Percentiles rank a stretch among this genome's conserved stretches.
These are phyloP conservation scores for Rhizopus arrhizus DNA, from an alignment of 371 early-diverging fungal genomes.

Conservation along the genomic window DNA sequence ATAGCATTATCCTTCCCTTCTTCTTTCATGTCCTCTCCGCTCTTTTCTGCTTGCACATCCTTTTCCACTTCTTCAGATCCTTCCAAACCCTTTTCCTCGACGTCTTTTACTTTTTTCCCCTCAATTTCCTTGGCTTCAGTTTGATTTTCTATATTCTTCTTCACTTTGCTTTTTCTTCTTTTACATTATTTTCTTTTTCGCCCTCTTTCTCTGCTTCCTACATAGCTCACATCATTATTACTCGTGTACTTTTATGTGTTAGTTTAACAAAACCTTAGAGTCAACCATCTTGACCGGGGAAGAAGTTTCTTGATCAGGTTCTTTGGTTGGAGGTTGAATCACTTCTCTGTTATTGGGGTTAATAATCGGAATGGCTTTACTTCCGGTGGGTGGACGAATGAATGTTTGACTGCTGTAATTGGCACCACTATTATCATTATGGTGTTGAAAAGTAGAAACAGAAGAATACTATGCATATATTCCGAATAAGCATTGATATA, in stretches of 20 bases:
- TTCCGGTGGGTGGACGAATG: constrained; percentile 49
- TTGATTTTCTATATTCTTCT: background rate
- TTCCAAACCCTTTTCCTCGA: constrained; percentile 28
- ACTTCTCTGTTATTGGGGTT: constrained; percentile 75
- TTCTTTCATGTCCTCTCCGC: constrained; percentile 11
- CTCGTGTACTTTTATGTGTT: constrained; percentile 25
- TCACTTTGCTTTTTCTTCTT: constrained; percentile 35
- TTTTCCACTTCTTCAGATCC: constrained; percentile 33
- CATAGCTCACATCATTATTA: constrained; percentile 15
- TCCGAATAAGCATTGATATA: background rate
- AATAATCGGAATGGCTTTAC: constrained; percentile 71
- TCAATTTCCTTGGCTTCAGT: constrained; percentile 18
- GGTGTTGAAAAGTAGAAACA: constrained; percentile 30
- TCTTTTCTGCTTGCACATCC: constrained; percentile 15
- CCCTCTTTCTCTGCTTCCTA: constrained; percentile 20
- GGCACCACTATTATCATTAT: constrained; percentile 33
- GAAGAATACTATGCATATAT: constrained; percentile 33
- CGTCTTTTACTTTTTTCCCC: constrained; percentile 18
- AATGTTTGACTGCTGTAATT: constrained; percentile 43
- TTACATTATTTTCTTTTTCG: constrained; percentile 35
- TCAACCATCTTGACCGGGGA: constrained; percentile 68
- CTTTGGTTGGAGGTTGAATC: constrained; percentile 47
- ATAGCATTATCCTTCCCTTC: constrained; percentile 15
- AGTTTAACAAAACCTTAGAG: constrained; percentile 35
- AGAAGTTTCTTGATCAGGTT: constrained; percentile 33